A percentile compares a stretch with the other conserved stretches of the same genome.
Conservation (phyloP, 495 filamentous ascomycete genomes). For the Penicillium psychrofluorescens region DNA sequence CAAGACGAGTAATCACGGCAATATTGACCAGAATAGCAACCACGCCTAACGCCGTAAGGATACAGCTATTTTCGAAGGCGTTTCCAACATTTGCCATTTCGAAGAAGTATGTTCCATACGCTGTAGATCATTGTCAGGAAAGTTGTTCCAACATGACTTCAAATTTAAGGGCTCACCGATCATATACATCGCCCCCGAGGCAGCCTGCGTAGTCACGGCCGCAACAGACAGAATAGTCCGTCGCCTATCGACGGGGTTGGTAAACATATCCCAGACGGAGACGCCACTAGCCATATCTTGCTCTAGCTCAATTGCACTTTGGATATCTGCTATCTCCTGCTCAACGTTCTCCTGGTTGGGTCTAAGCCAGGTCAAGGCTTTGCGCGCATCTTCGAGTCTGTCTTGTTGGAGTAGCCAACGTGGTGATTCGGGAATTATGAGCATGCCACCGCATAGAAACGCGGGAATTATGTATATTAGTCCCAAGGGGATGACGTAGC, state of each 20-base stretch:
- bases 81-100: constrained; percentile 53
- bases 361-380: constrained; percentile 27
- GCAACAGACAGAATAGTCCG: constrained; percentile 43
- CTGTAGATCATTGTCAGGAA: constrained; percentile 2
- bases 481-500: constrained; percentile 52
- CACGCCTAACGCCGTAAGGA: constrained; percentile 48
- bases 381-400: constrained; percentile 40
- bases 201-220: constrained; percentile 48
- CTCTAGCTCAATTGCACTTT: constrained; percentile 44
- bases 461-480: constrained; percentile 51
- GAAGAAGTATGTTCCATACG: constrained; percentile 61
- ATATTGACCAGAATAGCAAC: constrained; percentile 50
- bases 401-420: constrained; percentile 53
- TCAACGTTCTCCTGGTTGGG: constrained; percentile 35
- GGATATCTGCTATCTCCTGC: constrained; percentile 45
- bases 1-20: constrained; percentile 44
- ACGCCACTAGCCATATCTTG: constrained; percentile 30
- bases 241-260: constrained; percentile 44
- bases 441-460: constrained; percentile 40
- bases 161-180: constrained; percentile 21
- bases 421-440: constrained; percentile 59
- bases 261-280: constrained; percentile 45
- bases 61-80: constrained; percentile 52
- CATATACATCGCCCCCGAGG: constrained; percentile 55
- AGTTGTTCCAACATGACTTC: background rate